Conservation (phyloP, 441 rosid species). For the Arabidopsis hybrid region DNA sequence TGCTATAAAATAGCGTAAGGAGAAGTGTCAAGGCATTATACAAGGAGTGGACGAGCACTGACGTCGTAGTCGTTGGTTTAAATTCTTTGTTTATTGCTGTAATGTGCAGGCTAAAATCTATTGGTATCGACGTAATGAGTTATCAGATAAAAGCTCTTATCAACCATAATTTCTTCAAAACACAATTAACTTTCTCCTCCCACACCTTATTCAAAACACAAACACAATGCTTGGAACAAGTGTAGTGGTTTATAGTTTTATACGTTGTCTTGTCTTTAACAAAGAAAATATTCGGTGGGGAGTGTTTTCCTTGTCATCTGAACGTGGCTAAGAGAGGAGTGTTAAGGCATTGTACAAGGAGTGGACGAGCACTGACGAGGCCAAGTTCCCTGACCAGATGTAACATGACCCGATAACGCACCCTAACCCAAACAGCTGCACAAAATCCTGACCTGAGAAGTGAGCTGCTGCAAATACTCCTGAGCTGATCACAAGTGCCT, state of each 20-base stretch:
- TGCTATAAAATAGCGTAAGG: no score
- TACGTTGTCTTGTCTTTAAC: slow-evolving; percentile 25
- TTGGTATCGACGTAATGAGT: no score
- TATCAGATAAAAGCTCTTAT: no score
- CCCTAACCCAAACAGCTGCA: slow-evolving; percentile 72
- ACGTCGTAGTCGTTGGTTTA: no score
- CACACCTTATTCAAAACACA: no score
- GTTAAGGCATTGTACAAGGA: slow-evolving; percentile 79
- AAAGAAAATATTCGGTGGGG: background rate
- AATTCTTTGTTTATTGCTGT: no score
- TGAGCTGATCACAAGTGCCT: slow-evolving; percentile 66
- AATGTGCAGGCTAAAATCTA: no score
- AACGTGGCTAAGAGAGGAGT: slow-evolving; percentile 37
- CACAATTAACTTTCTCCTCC: no score
- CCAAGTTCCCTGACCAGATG: slow-evolving; percentile 77
- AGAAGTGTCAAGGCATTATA: no score
- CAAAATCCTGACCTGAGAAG: slow-evolving; percentile 65
- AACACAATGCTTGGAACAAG: no score
- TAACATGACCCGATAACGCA: slow-evolving; percentile 73
- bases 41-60: no score
- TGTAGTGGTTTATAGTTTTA: background rate
- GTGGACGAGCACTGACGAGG: slow-evolving; percentile 66
- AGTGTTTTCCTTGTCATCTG: background rate
- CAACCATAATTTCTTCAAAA: no score
- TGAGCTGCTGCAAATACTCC: slow-evolving; percentile 77